Percentiles rank a stretch among this genome's conserved stretches.
These are phyloP conservation scores for Cyamopsis tetragonoloba DNA, from an alignment of 306 rosid species.

Conservation along the genomic window DNA sequence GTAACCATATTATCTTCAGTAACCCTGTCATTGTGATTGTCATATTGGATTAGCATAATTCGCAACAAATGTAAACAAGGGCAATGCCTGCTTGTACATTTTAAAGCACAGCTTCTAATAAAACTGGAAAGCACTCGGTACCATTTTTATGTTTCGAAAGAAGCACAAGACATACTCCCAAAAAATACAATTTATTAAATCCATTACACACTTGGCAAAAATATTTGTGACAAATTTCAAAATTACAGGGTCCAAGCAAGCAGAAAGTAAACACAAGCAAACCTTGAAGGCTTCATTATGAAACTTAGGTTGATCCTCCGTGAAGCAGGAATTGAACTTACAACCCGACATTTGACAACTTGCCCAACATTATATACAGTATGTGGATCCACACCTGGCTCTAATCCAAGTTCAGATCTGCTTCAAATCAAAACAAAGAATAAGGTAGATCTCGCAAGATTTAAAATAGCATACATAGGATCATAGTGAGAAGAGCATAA, in stretches of 20 bases:
- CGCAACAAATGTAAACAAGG: background rate
- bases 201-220: background rate
- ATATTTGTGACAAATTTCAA: background rate
- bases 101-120: background rate
- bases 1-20: conserved; percentile 61
- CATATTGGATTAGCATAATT: conserved; percentile 18
- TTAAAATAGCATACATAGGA: background rate
- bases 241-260: background rate
- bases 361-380: conserved; percentile 75
- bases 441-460: background rate
- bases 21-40: conserved; percentile 54
- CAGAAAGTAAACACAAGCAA: conserved; percentile 16
- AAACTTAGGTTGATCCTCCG: conserved; percentile 89
- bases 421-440: conserved; percentile 29
- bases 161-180: background rate
- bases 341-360: conserved; percentile 85
- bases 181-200: background rate
- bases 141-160: background rate
- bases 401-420: conserved; percentile 92
- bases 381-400: conserved; percentile 74
- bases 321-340: conserved; percentile 56
- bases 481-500: background rate
- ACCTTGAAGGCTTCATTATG: conserved; percentile 80
- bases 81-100: background rate
- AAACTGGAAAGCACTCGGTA: background rate